phyloP scores from a whole-genome alignment of 139 green algal species.

The Coelastrella sp. region DNA sequence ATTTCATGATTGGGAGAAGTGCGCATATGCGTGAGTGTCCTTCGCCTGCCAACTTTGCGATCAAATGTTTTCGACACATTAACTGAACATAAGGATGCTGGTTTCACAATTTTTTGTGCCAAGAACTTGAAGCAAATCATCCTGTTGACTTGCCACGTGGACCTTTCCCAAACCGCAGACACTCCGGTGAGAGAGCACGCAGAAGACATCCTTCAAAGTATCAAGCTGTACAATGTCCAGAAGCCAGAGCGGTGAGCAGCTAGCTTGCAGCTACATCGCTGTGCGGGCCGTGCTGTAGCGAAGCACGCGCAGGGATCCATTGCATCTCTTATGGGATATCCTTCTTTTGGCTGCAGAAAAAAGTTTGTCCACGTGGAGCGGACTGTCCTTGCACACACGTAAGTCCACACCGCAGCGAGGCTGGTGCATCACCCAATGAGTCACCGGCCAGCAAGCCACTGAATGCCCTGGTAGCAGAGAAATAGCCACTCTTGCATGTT shows the following conservation, averaged over 20 bases:
- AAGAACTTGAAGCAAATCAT: no score
- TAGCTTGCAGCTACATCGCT: no score
- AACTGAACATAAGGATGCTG: no score
- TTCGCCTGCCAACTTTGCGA: neutral
- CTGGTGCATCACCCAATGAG: neutral
- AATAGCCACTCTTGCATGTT: no score
- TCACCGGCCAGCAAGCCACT: neutral
- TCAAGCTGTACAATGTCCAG: slow-evolving; percentile 40
- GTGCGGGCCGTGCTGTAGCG: no score
- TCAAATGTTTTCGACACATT: no score
- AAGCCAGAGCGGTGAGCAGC: slow-evolving; percentile 32
- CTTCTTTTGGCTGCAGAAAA: slow-evolving; percentile 27
- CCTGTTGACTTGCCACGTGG: neutral
- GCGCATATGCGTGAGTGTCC: neutral
- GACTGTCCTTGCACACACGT: slow-evolving; percentile 43
- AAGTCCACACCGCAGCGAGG: neutral
- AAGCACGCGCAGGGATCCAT: no score
- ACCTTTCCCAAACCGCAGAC: neutral
- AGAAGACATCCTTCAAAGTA: slow-evolving; percentile 37
- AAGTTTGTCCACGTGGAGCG: slow-evolving; percentile 25
- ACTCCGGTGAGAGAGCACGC: slow-evolving; percentile 26
- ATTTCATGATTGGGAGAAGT: slow-evolving; percentile 37
- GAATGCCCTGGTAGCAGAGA: no score
- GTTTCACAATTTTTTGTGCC: no score
- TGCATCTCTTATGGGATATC: neutral